phyloP scores from a whole-genome alignment of 208 protist species.

The Acanthamoeba royreba region DNA sequence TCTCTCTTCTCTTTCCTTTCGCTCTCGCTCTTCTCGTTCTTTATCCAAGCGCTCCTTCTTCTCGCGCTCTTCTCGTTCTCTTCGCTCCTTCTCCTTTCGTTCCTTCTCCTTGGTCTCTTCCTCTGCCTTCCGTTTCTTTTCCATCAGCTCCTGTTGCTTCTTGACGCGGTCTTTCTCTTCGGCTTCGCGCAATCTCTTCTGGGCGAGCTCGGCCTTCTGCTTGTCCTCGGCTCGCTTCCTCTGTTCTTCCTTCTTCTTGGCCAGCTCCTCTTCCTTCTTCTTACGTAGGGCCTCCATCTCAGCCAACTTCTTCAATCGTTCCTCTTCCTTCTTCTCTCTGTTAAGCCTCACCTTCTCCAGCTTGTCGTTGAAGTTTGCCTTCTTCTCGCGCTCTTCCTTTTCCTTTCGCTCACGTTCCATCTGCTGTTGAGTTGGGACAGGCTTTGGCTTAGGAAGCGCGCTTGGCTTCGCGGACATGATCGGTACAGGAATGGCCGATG shows the following conservation, averaged over 20 bases:
- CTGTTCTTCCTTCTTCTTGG: background rate
- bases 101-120: background rate
- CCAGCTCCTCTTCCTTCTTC: background rate
- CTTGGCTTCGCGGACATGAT: background rate
- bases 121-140: background rate
- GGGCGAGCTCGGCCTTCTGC: background rate
- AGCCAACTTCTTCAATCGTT: background rate
- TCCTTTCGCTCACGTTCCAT: background rate
- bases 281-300: background rate
- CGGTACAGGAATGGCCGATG: background rate
- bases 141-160: background rate
- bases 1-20: too few relatives aligned
- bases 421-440: background rate
- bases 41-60: background rate
- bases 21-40: background rate
- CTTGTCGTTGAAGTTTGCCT: too few relatives aligned
- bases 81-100: background rate
- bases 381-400: background rate
- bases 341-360: background rate
- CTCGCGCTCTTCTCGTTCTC: background rate
- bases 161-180: background rate
- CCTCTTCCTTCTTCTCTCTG: background rate
- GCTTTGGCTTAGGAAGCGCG: background rate
- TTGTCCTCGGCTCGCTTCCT: background rate
- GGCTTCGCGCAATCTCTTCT: background rate